Conservation (phyloP, 2,329 filamentous ascomycete species). For the Fusarium sp. region DNA sequence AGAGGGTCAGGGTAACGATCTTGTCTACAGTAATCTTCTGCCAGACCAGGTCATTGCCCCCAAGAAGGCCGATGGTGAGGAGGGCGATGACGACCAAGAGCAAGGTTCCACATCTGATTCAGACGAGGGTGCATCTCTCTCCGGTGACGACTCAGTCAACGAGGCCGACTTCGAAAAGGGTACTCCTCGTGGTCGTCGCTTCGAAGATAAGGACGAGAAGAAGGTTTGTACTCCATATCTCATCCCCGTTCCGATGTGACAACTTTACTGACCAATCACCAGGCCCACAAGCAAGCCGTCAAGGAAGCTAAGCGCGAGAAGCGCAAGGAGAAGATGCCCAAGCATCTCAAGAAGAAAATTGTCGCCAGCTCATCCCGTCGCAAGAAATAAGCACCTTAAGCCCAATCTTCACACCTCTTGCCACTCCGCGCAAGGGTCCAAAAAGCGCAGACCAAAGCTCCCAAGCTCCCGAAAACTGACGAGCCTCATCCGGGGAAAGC, state of each 20-base stretch:
- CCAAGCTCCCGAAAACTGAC: neutral
- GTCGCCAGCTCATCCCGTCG: constrained; percentile 71
- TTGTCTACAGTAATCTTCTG: constrained; percentile 87
- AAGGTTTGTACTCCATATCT: constrained; percentile 61
- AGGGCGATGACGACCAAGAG: constrained; percentile 47
- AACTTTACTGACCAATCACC: constrained; percentile 38
- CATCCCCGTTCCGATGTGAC: neutral
- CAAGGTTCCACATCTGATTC: constrained; percentile 54
- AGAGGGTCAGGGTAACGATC: constrained; percentile 76
- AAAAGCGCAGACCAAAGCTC: neutral
- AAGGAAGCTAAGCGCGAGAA: constrained; percentile 97
- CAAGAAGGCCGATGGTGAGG: constrained; percentile 53
- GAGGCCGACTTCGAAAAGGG: constrained; percentile 72
- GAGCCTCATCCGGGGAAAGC: constrained; percentile 6
- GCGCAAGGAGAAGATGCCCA: constrained; percentile 94
- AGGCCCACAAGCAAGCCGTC: constrained; percentile 83
- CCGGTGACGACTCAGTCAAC: constrained; percentile 57
- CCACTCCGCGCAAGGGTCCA: neutral
- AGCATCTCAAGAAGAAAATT: constrained; percentile 92
- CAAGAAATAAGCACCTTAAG: constrained; percentile 64
- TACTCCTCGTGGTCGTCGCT: constrained; percentile 80
- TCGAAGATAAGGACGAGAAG: constrained; percentile 92
- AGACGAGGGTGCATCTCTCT: constrained; percentile 62
- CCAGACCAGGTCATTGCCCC: constrained; percentile 70
- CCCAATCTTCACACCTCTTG: neutral